These are phyloP conservation scores for Aaosphaeria pasadenensis DNA, from an alignment of 2,329 filamentous ascomycete genomes.

Conservation along the genomic window DNA sequence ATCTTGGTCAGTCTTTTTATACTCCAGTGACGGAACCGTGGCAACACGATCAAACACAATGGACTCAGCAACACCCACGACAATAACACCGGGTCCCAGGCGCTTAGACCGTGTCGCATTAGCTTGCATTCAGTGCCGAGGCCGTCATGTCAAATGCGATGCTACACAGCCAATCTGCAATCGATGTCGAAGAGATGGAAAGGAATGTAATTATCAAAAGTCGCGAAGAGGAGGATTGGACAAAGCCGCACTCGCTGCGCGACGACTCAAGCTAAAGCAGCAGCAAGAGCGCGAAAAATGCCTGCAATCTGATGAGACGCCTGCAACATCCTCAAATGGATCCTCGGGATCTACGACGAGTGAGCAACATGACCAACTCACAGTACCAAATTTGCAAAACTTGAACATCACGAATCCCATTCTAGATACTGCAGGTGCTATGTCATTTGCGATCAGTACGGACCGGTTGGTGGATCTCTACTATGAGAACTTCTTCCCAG, in stretches of 20 bases:
- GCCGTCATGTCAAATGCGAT: slow-evolving; percentile 34
- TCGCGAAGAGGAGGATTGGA: slow-evolving; percentile 32
- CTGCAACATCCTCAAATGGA: neutral
- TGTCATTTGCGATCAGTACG: slow-evolving; percentile 19
- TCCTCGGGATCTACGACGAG: slow-evolving; percentile 1
- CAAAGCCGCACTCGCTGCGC: slow-evolving; percentile 28
- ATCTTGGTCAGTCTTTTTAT: too few species aligned
- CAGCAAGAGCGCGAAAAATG: slow-evolving; percentile 2
- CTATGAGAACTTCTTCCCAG: slow-evolving; percentile 49
- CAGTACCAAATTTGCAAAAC: slow-evolving; percentile 1
- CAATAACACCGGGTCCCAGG: slow-evolving; percentile 7
- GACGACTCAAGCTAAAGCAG: slow-evolving; percentile 24
- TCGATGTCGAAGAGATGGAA: slow-evolving; percentile 29
- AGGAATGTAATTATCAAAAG: slow-evolving; percentile 31
- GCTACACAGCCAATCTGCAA: slow-evolving; percentile 27
- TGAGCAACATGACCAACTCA: slow-evolving; percentile 2
- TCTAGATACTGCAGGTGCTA: slow-evolving; percentile 1
- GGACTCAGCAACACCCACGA: too few species aligned
- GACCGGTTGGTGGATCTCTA: slow-evolving; percentile 28
- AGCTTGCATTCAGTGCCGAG: slow-evolving; percentile 33
- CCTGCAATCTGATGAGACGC: neutral
- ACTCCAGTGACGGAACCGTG: too few species aligned
- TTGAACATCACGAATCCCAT: slow-evolving; percentile 2
- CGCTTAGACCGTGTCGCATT: slow-evolving; percentile 27
- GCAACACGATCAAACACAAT: too few species aligned